Conservation (phyloP, 129 eudicot species). For the Ambrosia trifida region DNA sequence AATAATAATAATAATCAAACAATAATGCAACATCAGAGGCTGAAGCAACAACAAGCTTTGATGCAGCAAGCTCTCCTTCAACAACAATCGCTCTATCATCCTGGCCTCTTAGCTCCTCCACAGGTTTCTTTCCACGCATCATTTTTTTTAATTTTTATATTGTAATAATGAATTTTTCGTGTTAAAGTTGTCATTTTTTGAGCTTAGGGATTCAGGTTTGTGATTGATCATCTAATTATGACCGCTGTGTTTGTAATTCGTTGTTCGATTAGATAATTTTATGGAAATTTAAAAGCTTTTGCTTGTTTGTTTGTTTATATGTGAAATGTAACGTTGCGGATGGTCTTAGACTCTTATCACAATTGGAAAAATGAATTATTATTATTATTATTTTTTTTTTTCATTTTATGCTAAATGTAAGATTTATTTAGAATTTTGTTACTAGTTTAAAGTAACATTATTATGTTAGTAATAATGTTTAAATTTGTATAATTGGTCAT, state of each 20-base stretch:
- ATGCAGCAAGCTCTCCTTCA: slow-evolving; percentile 97
- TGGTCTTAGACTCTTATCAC: not conserved
- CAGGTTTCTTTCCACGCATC: slow-evolving; percentile 55
- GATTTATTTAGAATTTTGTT: slow-evolving; percentile 10
- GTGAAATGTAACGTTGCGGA: slow-evolving; percentile 12
- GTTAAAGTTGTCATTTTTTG: slow-evolving; percentile 14
- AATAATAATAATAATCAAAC: not conserved
- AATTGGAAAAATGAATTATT: no score
- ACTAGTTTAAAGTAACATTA: slow-evolving; percentile 13
- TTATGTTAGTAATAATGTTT: slow-evolving; percentile 6
- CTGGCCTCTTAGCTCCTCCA: slow-evolving; percentile 83
- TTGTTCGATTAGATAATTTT: slow-evolving; percentile 4
- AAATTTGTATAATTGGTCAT: not conserved
- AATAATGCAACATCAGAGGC: slow-evolving; percentile 67
- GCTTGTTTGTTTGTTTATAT: slow-evolving; percentile 2
- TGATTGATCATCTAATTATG: slow-evolving; percentile 24
- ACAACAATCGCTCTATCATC: slow-evolving; percentile 88
- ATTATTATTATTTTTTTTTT: not conserved
- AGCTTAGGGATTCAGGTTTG: slow-evolving; percentile 16
- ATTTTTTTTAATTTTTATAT: slow-evolving; percentile 4
- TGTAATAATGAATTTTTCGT: not conserved
- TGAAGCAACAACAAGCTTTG: slow-evolving; percentile 82
- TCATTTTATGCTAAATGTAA: slow-evolving; percentile 1
- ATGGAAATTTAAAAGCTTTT: not conserved
- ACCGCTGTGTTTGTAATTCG: not conserved